These are phyloP conservation scores for Sarcodon aspratus DNA, from an alignment of 768 basidiomycete genomes.

Conservation along the genomic window DNA sequence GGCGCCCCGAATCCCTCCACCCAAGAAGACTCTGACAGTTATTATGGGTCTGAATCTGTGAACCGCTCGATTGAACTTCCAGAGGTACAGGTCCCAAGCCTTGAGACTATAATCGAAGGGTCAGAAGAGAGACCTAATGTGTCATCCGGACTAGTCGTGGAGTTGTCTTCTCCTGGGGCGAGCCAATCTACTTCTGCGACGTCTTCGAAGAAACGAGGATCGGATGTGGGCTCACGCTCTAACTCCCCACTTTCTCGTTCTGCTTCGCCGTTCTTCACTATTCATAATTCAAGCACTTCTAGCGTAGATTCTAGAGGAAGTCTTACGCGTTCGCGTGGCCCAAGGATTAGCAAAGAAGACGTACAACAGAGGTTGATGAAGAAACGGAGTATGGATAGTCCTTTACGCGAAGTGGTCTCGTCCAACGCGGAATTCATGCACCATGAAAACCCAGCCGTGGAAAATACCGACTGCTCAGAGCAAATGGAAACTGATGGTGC, in stretches of 20 bases:
- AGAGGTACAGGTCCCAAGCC: conserved; percentile 22
- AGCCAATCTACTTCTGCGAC: not conserved
- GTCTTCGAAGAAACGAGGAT: not conserved
- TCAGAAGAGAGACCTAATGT: conserved; percentile 7
- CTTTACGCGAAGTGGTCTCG: conserved; percentile 11
- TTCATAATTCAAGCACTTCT: conserved; percentile 7
- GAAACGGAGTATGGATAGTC: conserved; percentile 33
- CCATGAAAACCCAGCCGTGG: not conserved
- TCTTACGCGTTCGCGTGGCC: conserved; percentile 15
- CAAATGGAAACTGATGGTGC: not conserved
- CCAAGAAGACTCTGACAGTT: conserved; percentile 5
- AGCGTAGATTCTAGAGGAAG: conserved; percentile 11
- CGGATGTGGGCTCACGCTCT: conserved; percentile 5
- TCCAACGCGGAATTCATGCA: not conserved
- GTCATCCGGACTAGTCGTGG: too few relatives aligned
- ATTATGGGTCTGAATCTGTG: conserved; percentile 7
- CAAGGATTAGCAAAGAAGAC: conserved; percentile 42
- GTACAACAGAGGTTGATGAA: conserved; percentile 37
- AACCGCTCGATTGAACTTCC: conserved; percentile 20
- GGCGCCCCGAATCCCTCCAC: conserved; percentile 12
- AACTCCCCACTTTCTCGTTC: conserved; percentile 7
- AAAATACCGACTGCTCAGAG: conserved; percentile 11
- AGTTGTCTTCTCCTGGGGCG: not conserved
- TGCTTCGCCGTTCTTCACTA: conserved; percentile 7
- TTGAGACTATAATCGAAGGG: conserved; percentile 20